Percentiles rank a stretch among this genome's conserved stretches.
Evolutionary conservation across 2,329 filamentous ascomycete species (phyloP).

Genomic region (Zasmidium cellare): DNA sequence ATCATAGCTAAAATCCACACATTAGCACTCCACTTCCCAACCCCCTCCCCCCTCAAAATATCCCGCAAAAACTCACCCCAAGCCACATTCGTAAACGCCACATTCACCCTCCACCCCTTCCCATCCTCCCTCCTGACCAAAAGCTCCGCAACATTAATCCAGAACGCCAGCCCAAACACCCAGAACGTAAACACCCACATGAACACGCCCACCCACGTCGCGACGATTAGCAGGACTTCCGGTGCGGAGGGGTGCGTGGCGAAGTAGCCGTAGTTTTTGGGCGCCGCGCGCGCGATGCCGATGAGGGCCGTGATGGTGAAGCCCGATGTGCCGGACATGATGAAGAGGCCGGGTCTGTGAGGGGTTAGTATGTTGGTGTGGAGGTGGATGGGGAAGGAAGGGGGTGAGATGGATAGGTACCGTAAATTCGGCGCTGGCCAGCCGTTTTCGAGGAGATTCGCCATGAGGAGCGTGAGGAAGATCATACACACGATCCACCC

Average conservation of each 20-base stretch:
- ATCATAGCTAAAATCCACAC: constrained; percentile 48
- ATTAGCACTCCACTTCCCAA: constrained; percentile 52
- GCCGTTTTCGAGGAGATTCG: constrained; percentile 41
- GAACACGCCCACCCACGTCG: constrained; percentile 40
- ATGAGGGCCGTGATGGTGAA: constrained; percentile 31
- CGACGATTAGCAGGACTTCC: constrained; percentile 25
- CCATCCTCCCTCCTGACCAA: constrained; percentile 12
- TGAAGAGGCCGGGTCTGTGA: constrained; percentile 47
- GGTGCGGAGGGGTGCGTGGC: constrained; percentile 24
- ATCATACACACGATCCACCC: constrained; percentile 44
- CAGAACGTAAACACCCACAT: constrained; percentile 53
- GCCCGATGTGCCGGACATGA: constrained; percentile 48
- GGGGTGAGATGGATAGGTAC: no score
- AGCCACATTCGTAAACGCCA: constrained; percentile 17
- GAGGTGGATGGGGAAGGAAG: no score
- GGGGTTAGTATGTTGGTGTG: no score
- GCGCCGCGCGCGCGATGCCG: constrained; percentile 23
- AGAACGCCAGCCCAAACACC: constrained; percentile 35
- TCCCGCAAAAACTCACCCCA: constrained; percentile 20
- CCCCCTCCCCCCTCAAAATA: no score
- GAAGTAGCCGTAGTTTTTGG: constrained; percentile 26
- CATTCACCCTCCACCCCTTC: constrained; percentile 14
- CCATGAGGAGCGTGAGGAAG: constrained; percentile 43
- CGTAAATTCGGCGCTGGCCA: constrained; percentile 43
- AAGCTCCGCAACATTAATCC: constrained; percentile 16